Base-by-base conservation (phyloP, 2,329 filamentous ascomycete genomes). In the Fusarium equiseti region DNA sequence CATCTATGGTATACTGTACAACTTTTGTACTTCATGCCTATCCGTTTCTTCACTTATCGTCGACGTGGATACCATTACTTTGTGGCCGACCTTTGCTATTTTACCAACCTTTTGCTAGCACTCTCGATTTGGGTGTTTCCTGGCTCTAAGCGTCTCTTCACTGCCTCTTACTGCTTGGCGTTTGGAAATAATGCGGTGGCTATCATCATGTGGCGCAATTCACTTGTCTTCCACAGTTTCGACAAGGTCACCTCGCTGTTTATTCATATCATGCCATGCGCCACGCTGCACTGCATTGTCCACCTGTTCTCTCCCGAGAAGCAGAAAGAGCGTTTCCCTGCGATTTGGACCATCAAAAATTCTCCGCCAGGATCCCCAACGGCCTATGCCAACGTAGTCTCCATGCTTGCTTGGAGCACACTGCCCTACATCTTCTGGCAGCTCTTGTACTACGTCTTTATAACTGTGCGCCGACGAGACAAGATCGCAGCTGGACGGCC, bases 131-230 rank as follows among this genome's bases (percentile, higher is more conserved):
- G 95, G 95, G 86, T 92, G 35, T 98, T 98, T 76, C 96, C 96
- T 1, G 83, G 87, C 54, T 98, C 95, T 15, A 97, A 97, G 81
- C 90, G 95, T 46, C 87, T 99, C 18, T 95, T 99, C 80, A 96
- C 97, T 71, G 91, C 94, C 72, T 91, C 93, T 1, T 99, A 95
- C 81, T 98, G 96, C 77, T 85, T 99, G 35, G 93, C 95, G 12
- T 97, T 93, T 77, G 96, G 96, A 69, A 99, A 99, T 82, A 99
- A 99, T 78, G 96, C 96, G 22, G 90, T 98, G 49, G 96, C 96
- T 15, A 98, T 99, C 79, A 94, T 96, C 78, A 96, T 99, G 95
- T 99, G 96, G 96, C 90, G 96, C 70, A 99, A 99, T 80, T 98
- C 95, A 32, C 88, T 99, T 77, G 96, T 99, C 49, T 99, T 99